These are phyloP conservation scores for Stevia rebaudiana DNA, from an alignment of 140 eudicot species.

Conservation along the genomic window DNA sequence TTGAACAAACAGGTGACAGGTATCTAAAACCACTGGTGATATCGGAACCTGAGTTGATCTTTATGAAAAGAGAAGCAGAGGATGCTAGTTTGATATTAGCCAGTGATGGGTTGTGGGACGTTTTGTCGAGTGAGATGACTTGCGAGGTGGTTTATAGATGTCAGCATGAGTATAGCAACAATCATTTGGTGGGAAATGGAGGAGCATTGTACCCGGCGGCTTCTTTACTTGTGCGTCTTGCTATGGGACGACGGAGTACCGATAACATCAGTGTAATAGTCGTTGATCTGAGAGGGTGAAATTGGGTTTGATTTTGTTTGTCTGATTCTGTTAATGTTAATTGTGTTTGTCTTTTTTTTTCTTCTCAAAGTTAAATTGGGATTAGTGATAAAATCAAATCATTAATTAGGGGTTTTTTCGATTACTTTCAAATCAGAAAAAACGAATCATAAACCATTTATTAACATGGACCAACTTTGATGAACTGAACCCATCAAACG, in stretches of 20 bases:
- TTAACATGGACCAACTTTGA: too few relatives aligned
- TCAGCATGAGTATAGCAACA: slow-evolving; percentile 23
- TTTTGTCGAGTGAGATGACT: slow-evolving; percentile 30
- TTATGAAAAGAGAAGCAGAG: slow-evolving; percentile 30
- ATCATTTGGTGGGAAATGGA: not conserved
- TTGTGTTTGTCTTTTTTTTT: not conserved
- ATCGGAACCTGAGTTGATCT: slow-evolving; percentile 41
- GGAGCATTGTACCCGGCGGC: slow-evolving; percentile 8
- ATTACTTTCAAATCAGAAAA: too few relatives aligned
- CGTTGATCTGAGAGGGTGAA: slow-evolving; percentile 30
- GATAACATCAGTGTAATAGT: slow-evolving; percentile 44
- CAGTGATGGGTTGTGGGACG: slow-evolving; percentile 63
- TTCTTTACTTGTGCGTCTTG: slow-evolving; percentile 35
- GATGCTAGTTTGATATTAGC: slow-evolving; percentile 48
- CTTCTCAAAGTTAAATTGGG: not conserved
- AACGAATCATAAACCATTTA: too few relatives aligned
- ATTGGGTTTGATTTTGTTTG: not conserved
- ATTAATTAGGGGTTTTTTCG: not conserved
- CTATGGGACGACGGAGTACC: slow-evolving; percentile 32
- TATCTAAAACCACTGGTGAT: slow-evolving; percentile 34
- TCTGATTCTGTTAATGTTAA: not conserved
- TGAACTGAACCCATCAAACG: too few relatives aligned
- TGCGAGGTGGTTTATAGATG: slow-evolving; percentile 40
- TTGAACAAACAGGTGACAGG: slow-evolving; percentile 34
- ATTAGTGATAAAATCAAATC: not conserved